Evolutionary conservation across 1,139 yeast genomes (phyloP).

Genomic region (Candida tropicalis): DNA sequence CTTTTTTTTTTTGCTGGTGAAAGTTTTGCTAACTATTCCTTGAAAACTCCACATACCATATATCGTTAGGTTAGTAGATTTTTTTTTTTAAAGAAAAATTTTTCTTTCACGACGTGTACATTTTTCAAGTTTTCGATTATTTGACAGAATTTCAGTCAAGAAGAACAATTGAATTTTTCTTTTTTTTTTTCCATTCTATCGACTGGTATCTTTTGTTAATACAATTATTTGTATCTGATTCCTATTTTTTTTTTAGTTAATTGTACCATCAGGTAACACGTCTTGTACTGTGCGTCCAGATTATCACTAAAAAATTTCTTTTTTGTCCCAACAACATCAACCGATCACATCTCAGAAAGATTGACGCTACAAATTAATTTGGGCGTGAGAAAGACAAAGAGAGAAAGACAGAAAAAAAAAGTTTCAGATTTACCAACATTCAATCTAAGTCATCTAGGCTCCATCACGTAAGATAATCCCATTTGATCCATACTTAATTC

Average conservation of each 20-base stretch:
- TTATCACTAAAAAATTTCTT: background rate
- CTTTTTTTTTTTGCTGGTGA: background rate
- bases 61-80: background rate
- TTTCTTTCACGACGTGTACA: background rate
- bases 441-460: background rate
- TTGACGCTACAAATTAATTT: too few relatives aligned
- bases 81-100: too few relatives aligned
- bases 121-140: background rate
- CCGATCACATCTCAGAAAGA: too few relatives aligned
- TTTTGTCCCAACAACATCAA: too few relatives aligned
- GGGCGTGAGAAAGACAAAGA: background rate
- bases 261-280: constrained; percentile 2
- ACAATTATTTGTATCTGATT: too few relatives aligned
- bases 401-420: background rate
- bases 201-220: too few relatives aligned
- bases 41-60: background rate
- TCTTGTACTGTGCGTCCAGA: background rate
- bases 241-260: background rate
- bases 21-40: constrained; percentile 1
- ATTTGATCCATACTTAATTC: background rate
- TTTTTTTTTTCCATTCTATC: background rate
- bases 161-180: background rate
- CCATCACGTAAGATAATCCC: background rate
- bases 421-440: background rate
- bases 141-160: too few relatives aligned